Conservation (phyloP, 2,329 filamentous ascomycete genomes). For the Alternaria longipes region DNA sequence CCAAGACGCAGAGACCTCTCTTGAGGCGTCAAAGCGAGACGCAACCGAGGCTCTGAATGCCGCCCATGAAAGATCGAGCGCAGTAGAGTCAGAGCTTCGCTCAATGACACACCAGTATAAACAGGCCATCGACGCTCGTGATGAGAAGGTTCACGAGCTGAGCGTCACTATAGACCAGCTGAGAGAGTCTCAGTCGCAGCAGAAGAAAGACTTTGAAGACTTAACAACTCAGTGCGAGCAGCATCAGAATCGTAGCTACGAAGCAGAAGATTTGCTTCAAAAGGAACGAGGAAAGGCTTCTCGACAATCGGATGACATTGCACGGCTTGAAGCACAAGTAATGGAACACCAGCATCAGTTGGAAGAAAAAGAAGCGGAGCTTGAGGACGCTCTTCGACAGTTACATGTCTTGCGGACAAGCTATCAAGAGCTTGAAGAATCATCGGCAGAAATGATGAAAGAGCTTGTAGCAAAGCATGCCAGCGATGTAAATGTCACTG, state of each 20-base stretch:
- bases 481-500: slow-evolving; percentile 24
- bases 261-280: slow-evolving; percentile 36
- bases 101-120: slow-evolving; percentile 32
- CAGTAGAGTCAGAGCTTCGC: slow-evolving; percentile 50
- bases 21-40: slow-evolving; percentile 48
- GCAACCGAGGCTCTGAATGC: slow-evolving; percentile 41
- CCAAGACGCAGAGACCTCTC: slow-evolving; percentile 48
- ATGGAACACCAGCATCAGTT: slow-evolving; percentile 31
- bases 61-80: slow-evolving; percentile 33
- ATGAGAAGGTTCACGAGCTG: slow-evolving; percentile 20
- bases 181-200: slow-evolving; percentile 17
- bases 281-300: slow-evolving; percentile 23
- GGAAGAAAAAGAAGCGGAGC: slow-evolving; percentile 26
- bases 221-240: slow-evolving; percentile 41
- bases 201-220: slow-evolving; percentile 18
- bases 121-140: slow-evolving; percentile 21
- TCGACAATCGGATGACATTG: slow-evolving; percentile 33
- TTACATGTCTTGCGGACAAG: slow-evolving; percentile 29
- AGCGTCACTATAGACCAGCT: slow-evolving; percentile 14
- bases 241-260: slow-evolving; percentile 38
- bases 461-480: slow-evolving; percentile 29
- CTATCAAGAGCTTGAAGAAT: slow-evolving; percentile 30
- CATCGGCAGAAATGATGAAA: slow-evolving; percentile 28
- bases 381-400: slow-evolving; percentile 22
- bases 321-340: slow-evolving; percentile 29